A percentile compares a stretch with the other conserved stretches of the same genome.
phyloP scores from a whole-genome alignment of 345 rosid species.

The Triadica sebifera region DNA sequence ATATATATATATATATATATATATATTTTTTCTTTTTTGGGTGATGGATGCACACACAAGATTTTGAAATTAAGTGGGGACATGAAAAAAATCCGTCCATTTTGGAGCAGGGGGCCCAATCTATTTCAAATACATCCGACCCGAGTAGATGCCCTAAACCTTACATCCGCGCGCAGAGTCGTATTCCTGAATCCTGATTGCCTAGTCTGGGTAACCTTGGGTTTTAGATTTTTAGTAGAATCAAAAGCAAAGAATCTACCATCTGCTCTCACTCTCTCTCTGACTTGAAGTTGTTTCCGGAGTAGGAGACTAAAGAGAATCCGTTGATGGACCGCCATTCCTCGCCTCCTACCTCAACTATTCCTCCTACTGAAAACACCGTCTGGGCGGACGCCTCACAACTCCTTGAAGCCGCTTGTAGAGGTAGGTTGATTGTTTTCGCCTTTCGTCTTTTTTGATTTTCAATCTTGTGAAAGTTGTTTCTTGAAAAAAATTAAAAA shows the following conservation, averaged over 20 bases:
- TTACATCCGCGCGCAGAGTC: not conserved
- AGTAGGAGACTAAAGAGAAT: constrained; percentile 17
- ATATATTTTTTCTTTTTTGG: too few relatives aligned
- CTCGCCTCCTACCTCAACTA: constrained; percentile 29
- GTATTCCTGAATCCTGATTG: not conserved
- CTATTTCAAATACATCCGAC: not conserved
- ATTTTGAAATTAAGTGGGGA: too few relatives aligned
- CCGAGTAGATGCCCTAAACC: not conserved
- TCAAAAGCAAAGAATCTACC: not conserved
- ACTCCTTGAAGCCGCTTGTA: constrained; percentile 65
- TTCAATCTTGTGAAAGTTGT: not conserved
- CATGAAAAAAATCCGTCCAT: too few relatives aligned
- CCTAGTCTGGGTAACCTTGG: not conserved
- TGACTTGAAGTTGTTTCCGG: constrained; percentile 16
- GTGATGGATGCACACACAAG: too few relatives aligned
- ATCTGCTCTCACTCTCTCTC: not conserved
- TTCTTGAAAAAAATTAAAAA: not conserved
- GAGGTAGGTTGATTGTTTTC: constrained; percentile 56
- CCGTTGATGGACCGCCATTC: constrained; percentile 30
- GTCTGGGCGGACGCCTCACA: constrained; percentile 81
- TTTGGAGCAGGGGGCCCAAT: too few relatives aligned
- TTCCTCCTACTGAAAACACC: constrained; percentile 59
- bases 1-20: too few relatives aligned
- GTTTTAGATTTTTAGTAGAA: not conserved
- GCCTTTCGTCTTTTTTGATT: not conserved